These are phyloP conservation scores for Colletotrichum orbiculare DNA, from an alignment of 2,329 filamentous ascomycete genomes.

Conservation along the genomic window DNA sequence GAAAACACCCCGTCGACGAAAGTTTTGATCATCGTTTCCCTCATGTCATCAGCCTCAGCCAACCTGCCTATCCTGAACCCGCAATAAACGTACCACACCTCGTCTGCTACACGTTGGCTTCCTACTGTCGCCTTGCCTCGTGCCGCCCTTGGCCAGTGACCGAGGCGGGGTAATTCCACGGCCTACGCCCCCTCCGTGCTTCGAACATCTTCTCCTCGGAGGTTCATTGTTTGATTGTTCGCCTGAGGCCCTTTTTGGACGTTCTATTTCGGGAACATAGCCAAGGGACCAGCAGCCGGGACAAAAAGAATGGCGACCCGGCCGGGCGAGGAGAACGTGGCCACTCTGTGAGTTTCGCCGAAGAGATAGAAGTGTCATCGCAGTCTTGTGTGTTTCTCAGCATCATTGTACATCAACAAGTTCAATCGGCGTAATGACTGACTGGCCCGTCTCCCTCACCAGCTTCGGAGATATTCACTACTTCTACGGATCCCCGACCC, in stretches of 20 bases:
- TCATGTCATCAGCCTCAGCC: not conserved
- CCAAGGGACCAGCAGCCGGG: not conserved
- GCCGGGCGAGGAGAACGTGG: conserved; percentile 62
- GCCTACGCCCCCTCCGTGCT: conserved; percentile 22
- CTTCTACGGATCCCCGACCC: conserved; percentile 76
- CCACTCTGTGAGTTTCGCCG: conserved; percentile 57
- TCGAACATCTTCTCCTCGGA: not conserved
- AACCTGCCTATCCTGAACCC: not conserved
- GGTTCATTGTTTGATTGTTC: conserved; percentile 12
- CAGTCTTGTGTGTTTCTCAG: no score
- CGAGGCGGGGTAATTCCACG: conserved; percentile 33
- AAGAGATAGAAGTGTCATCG: no score
- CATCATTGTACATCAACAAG: no score
- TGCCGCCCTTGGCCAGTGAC: conserved; percentile 34
- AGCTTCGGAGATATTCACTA: conserved; percentile 86
- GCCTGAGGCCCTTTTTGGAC: not conserved
- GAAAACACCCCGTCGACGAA: not conserved
- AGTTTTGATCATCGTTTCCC: conserved; percentile 11
- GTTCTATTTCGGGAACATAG: conserved; percentile 20
- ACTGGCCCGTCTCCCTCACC: conserved; percentile 31
- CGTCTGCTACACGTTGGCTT: conserved; percentile 4
- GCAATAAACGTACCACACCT: conserved; percentile 19
- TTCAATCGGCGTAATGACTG: conserved; percentile 37
- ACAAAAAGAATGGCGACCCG: conserved; percentile 54
- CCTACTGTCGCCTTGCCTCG: conserved; percentile 4